These are phyloP conservation scores for Penicillium paxilli DNA, from an alignment of 495 filamentous ascomycete species.

Conservation along the genomic window DNA sequence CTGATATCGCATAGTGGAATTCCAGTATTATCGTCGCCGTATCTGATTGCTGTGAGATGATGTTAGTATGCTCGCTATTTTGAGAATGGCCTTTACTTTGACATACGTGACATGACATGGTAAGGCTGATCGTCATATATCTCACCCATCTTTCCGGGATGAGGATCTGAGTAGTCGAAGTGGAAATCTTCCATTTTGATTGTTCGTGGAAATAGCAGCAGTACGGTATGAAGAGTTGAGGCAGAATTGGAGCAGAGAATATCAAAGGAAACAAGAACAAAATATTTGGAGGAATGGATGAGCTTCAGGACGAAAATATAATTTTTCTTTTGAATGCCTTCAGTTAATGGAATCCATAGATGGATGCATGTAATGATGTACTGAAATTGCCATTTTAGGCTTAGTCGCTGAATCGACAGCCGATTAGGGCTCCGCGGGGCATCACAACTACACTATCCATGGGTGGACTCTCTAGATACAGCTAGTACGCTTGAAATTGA, in stretches of 20 bases:
- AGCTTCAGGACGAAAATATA: too few relatives aligned
- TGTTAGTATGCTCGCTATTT: too few relatives aligned
- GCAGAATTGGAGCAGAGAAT: neutral
- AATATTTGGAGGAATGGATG: too few relatives aligned
- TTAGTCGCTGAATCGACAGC: neutral
- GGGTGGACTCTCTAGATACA: neutral
- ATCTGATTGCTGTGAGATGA: neutral
- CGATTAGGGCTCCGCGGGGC: neutral
- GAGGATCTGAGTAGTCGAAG: neutral
- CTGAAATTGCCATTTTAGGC: neutral
- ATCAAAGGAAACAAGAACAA: too few relatives aligned
- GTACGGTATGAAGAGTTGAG: neutral
- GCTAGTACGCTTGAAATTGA: too few relatives aligned
- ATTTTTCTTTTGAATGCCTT: too few relatives aligned
- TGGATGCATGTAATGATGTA: too few relatives aligned
- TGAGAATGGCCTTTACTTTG: too few relatives aligned
- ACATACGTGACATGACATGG: neutral
- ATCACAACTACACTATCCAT: neutral
- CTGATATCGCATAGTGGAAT: neutral
- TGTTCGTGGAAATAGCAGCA: neutral
- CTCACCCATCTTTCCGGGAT: neutral
- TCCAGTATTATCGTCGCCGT: neutral
- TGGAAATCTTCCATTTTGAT: neutral
- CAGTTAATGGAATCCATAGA: too few relatives aligned
- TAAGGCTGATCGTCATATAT: neutral